These are phyloP conservation scores for Boletus tylopilopsis DNA, from an alignment of 768 basidiomycete genomes.

Conservation along the genomic window DNA sequence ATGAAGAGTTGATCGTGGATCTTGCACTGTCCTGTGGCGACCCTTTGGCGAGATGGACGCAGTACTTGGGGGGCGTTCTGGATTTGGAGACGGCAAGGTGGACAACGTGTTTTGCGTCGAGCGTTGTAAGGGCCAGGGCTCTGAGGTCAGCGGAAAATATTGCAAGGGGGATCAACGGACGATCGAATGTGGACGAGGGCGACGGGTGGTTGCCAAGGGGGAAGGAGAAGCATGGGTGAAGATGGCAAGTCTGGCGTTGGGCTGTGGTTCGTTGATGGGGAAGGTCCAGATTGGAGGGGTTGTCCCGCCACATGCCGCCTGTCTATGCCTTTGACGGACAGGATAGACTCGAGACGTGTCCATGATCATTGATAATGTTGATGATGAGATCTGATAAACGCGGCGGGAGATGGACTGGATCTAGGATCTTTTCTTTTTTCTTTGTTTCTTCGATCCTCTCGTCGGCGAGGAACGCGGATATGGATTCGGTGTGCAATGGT, in stretches of 20 bases:
- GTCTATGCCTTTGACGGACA: not conserved
- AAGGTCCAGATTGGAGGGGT: too few relatives aligned
- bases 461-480: constrained; percentile 17
- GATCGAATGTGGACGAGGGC: not conserved
- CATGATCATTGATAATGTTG: too few relatives aligned
- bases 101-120: constrained; percentile 15
- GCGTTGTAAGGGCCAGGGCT: not conserved
- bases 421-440: not conserved
- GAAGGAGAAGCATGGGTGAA: not conserved
- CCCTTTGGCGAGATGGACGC: constrained; percentile 4
- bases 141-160: not conserved
- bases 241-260: not conserved
- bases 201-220: not conserved
- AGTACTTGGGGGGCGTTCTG: not conserved
- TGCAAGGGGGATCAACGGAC: constrained; percentile 7
- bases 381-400: constrained; percentile 3
- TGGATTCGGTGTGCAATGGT: not conserved
- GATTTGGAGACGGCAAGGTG: not conserved
- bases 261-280: not conserved
- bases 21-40: not conserved
- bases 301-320: not conserved
- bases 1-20: not conserved
- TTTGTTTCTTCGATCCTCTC: too few relatives aligned
- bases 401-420: not conserved
- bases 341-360: not conserved